These are phyloP conservation scores for Gonapodya prolifera DNA, from an alignment of 192 early-diverging fungal genomes.

Conservation along the genomic window DNA sequence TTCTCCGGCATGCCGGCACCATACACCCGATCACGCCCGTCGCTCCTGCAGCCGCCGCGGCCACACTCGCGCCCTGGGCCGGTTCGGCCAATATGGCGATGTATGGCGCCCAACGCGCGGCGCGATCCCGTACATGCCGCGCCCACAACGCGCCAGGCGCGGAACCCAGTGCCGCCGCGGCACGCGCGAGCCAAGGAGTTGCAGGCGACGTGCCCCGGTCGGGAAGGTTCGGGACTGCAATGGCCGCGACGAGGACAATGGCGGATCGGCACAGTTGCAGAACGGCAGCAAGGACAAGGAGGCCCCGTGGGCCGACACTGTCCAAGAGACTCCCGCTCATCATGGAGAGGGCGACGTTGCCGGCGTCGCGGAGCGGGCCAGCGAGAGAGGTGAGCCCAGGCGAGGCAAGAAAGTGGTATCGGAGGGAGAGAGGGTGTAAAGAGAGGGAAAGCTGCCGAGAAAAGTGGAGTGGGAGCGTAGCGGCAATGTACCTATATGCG, in stretches of 20 bases:
- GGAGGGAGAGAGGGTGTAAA: not conserved
- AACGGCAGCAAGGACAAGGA: not conserved
- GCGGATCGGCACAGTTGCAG: not conserved
- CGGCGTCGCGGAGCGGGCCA: not conserved
- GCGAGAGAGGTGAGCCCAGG: not conserved
- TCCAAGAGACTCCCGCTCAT: not conserved
- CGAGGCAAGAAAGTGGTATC: not conserved
- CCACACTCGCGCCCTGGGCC: not conserved
- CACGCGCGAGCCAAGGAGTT: not conserved
- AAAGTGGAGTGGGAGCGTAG: not conserved
- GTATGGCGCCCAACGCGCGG: not conserved
- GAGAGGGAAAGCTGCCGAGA: not conserved
- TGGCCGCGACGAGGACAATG: not conserved
- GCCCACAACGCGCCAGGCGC: not conserved
- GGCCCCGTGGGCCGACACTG: not conserved
- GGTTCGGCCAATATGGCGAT: not conserved
- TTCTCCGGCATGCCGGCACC: not conserved
- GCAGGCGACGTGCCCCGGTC: not conserved
- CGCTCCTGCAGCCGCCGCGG: not conserved
- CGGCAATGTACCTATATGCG: not conserved
- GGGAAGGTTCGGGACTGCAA: not conserved
- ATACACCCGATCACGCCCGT: not conserved
- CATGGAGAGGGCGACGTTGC: not conserved
- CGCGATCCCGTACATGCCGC: not conserved
- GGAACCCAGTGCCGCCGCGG: not conserved